Base-by-base conservation (phyloP, 140 eudicot species). In the Cichorium intybus region DNA sequence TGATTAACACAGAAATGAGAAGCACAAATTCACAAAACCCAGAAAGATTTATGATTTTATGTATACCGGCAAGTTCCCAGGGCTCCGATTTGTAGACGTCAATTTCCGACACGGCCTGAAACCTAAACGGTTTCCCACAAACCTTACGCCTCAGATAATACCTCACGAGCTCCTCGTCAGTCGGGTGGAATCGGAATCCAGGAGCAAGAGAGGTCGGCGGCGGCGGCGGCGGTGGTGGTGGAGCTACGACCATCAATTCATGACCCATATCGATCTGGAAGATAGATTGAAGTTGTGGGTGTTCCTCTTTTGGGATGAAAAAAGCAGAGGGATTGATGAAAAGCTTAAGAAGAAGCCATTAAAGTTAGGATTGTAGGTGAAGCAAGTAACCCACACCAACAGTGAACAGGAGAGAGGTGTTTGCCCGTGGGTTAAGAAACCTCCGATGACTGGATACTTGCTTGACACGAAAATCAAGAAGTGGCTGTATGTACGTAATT, bases 1-100 rank as follows among this genome's bases (percentile, higher is more conserved):
- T 7, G 37, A 31, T 31, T 4, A 31, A 31, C 37, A 31, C 37
- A 31, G 37, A 31, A 4, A 31, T 31, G 37, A 31, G 7, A 31
- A 31, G 37, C 37, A 31, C 37, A 31, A 31, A 31, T 31, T 31
- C 37, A 31, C 7, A 8, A 31, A 31, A 31, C 10, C 37, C 37
- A 26, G 5, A 16, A 33, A 29, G 27, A 33, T 26, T n/a, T 18
- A 60, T n/a, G 6, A 16, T 17, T 26, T n/a, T 18, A 60, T n/a
- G 6, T 15, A 14, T 56, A 87, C 95, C 86, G 56, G 88, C 82
- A 50, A 87, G 85, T 52, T 87, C 91, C 91, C 95, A 87, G 3
- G 95, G 95, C 66, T 87, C 95, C 46, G 82, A 87, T 82, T 84
- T 87, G 75, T 87, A 87, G 48, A 87, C 85, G 64, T 87, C 95